phyloP scores from a whole-genome alignment of 2,329 filamentous ascomycete species.

The Sporothrix pallida region DNA sequence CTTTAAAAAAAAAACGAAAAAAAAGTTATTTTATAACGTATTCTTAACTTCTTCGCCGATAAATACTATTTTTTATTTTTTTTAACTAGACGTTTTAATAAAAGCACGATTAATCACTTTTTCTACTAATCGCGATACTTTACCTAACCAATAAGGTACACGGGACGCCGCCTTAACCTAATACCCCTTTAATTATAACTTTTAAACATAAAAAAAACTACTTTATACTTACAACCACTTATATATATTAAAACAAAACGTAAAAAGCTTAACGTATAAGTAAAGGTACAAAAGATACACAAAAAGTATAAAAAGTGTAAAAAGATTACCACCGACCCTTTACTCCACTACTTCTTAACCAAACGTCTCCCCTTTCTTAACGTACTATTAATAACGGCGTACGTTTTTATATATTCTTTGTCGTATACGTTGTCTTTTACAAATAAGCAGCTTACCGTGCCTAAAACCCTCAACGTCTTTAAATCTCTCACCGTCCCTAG shows the following conservation, averaged over 20 bases:
- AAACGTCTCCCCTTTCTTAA: constrained; percentile 1
- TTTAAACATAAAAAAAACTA: neutral
- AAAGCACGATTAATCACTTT: constrained; percentile 10
- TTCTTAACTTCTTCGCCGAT: neutral
- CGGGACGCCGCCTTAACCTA: neutral
- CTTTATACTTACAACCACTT: neutral
- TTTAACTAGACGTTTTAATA: constrained; percentile 3
- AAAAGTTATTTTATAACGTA: neutral
- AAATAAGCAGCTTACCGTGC: constrained; percentile 1
- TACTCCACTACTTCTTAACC: neutral
- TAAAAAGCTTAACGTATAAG: neutral
- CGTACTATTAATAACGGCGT: neutral
- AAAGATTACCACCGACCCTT: neutral
- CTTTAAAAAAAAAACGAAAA: constrained; percentile 2
- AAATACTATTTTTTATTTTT: constrained; percentile 1
- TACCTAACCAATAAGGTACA: neutral
- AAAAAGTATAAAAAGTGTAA: neutral
- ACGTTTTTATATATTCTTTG: neutral
- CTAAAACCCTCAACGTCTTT: neutral
- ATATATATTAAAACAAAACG: neutral
- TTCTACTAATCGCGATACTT: neutral
- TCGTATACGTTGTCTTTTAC: neutral
- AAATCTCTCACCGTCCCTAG: neutral
- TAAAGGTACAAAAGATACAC: neutral
- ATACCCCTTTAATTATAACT: constrained; percentile 10